These are phyloP conservation scores for Tetrapisispora namnaoensis DNA, from an alignment of 805 yeast genomes.

Conservation along the genomic window DNA sequence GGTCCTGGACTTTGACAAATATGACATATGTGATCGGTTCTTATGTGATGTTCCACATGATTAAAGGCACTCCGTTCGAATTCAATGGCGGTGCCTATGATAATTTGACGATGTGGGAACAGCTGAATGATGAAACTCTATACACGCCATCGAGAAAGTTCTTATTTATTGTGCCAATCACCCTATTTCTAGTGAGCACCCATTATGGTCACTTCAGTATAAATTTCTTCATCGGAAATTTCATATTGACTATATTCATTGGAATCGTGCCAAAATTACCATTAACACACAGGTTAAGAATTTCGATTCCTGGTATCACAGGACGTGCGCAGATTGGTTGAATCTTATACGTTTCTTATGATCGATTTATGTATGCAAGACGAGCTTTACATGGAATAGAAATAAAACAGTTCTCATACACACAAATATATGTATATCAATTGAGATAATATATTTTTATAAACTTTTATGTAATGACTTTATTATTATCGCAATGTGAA, in stretches of 20 bases:
- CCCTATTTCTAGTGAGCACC: slow-evolving; percentile 73
- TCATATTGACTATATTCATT: slow-evolving; percentile 60
- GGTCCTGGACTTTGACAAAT: slow-evolving; percentile 92
- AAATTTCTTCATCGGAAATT: slow-evolving; percentile 67
- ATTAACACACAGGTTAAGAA: slow-evolving; percentile 66
- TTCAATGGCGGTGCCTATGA: slow-evolving; percentile 95
- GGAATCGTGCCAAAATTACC: slow-evolving; percentile 92
- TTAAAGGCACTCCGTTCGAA: slow-evolving; percentile 95
- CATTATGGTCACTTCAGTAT: slow-evolving; percentile 85
- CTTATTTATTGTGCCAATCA: slow-evolving; percentile 85
- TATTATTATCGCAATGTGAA: no score
- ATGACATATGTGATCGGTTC: slow-evolving; percentile 84
- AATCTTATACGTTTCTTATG: neutral
- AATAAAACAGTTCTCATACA: no score
- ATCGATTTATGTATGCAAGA: no score
- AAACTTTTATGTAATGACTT: no score
- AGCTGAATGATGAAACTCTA: slow-evolving; percentile 87
- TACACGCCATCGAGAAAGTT: slow-evolving; percentile 95
- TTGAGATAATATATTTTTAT: no score
- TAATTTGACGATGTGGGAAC: slow-evolving; percentile 97
- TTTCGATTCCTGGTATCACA: slow-evolving; percentile 42
- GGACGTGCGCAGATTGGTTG: slow-evolving; percentile 30
- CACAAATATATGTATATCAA: no score
- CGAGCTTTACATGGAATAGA: neutral
- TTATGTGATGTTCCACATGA: slow-evolving; percentile 91